Base-by-base conservation (phyloP, 257 asterid genomes). In the Voacanga thouarsii region DNA sequence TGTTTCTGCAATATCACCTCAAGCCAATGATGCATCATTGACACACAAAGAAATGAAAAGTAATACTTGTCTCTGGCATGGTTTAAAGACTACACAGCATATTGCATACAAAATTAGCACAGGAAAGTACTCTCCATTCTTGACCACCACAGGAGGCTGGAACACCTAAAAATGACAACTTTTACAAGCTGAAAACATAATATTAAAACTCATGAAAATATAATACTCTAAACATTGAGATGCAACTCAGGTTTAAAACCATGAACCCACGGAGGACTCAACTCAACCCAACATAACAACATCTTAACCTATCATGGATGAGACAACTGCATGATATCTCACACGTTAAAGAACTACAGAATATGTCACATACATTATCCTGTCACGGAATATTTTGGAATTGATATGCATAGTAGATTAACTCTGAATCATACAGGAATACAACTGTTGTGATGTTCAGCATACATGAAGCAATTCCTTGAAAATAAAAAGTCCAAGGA, bases 401-500 rank as follows among this genome's bases (percentile, higher is more conserved):
- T 51, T 51, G 57, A 51, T 26, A 7, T 37, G 72, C 77, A 60
- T 37, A 26, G 26, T 33, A 14, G 19, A 44, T 10, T n/a, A 15
- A 57, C 26, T 9, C 16, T n/a, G 14, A 51, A 50, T 51, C 16
- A 28, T 16, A 23, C 12, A n/a, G 39, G 71, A 21, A 19, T 15
- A 66, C 71, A 3, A n/a, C 1, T 39, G 11, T 28, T 12, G 16
- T 3, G 24, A 37, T 15, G 45, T 33, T 15, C 26, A 66, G 72
- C 9, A 26, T 11, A 59, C 6, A 63, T 18, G 65, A n/a, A 0
- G 23, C 39, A 69, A 60, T 53, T 53, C 72, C 23, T 47, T 24
- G 72, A 57, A 30, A 60, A 77, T 18, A 45, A 24, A 45, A 51
- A 43, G 71, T 70, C 51, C 77, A 69, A 77, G 18, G 16, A 44